Percentiles rank a stretch among this genome's conserved stretches.
Evolutionary conservation across 768 basidiomycete genomes (phyloP).

Genomic region (Artomyces pyxidatus): DNA sequence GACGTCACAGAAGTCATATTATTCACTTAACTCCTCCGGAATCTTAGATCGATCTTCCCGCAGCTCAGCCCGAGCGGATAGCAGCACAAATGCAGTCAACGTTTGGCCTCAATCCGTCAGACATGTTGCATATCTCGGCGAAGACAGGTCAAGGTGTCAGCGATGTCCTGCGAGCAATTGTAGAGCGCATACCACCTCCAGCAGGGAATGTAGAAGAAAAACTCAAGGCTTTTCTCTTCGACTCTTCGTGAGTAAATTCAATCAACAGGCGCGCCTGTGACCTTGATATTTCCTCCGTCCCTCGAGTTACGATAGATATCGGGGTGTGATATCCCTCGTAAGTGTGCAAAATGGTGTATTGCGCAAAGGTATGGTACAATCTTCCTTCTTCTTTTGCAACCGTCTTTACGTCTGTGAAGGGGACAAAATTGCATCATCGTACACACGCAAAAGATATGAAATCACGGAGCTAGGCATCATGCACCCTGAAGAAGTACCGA

Average conservation of each 20-base stretch:
- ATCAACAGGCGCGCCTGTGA: too few species aligned
- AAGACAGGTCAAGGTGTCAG: conserved; percentile 87
- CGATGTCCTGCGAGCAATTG: conserved; percentile 66
- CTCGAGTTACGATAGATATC: conserved; percentile 83
- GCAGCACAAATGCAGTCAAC: conserved; percentile 74
- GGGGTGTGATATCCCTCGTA: conserved; percentile 91
- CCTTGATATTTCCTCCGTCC: too few species aligned
- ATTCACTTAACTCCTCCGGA: too few species aligned
- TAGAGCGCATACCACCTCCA: conserved; percentile 82
- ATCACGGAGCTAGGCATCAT: conserved; percentile 83
- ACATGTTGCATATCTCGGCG: conserved; percentile 79
- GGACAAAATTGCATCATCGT: conserved; percentile 81
- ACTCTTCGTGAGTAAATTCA: conserved; percentile 62
- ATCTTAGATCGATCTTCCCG: conserved; percentile 81
- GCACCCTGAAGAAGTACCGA: conserved; percentile 83
- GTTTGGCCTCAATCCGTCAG: conserved; percentile 68
- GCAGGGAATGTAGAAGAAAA: conserved; percentile 40
- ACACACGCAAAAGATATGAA: conserved; percentile 84
- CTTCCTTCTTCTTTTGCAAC: not conserved
- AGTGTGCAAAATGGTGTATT: conserved; percentile 74
- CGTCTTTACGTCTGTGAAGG: conserved; percentile 37
- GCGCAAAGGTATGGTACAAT: conserved; percentile 53
- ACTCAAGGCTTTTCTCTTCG: conserved; percentile 85
- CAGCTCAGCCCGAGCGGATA: conserved; percentile 76
- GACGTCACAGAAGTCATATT: not conserved